These are phyloP conservation scores for Clarireedia sp. DNA, from an alignment of 2,329 filamentous ascomycete genomes.

Conservation along the genomic window DNA sequence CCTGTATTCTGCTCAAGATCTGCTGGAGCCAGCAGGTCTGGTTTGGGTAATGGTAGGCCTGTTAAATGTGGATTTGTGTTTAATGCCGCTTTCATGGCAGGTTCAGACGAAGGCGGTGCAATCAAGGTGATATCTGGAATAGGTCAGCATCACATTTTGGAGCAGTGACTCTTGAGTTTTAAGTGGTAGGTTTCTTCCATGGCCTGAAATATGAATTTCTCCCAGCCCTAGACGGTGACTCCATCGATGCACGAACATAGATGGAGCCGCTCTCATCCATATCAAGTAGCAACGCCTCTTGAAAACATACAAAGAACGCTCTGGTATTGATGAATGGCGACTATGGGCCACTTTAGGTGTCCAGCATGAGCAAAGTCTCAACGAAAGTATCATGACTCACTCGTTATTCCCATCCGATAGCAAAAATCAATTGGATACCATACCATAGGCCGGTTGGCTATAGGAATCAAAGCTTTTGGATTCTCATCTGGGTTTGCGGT, in stretches of 20 bases:
- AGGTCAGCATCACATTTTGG: slow-evolving; percentile 12
- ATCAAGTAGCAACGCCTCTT: background rate
- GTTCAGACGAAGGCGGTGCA: slow-evolving; percentile 55
- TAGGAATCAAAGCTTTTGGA: slow-evolving; percentile 73
- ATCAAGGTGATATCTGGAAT: slow-evolving; percentile 52
- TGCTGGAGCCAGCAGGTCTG: slow-evolving; percentile 67
- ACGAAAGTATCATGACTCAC: slow-evolving; percentile 37
- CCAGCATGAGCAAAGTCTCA: background rate
- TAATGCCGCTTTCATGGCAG: slow-evolving; percentile 61
- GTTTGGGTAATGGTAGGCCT: slow-evolving; percentile 61
- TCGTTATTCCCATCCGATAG: slow-evolving; percentile 69
- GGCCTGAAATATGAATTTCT: too few relatives aligned
- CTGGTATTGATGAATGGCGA: too few relatives aligned
- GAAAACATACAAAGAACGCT: too few relatives aligned
- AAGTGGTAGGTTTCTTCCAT: too few relatives aligned
- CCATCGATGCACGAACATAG: too few relatives aligned
- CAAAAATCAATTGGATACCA: slow-evolving; percentile 86
- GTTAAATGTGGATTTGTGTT: slow-evolving; percentile 74
- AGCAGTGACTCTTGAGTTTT: too few relatives aligned
- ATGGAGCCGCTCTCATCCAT: background rate
- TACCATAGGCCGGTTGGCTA: slow-evolving; percentile 81
- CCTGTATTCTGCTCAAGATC: slow-evolving; percentile 76
- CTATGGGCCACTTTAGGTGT: background rate
- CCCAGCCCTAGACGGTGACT: too few relatives aligned
- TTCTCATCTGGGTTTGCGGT: slow-evolving; percentile 72